Evolutionary conservation across 768 basidiomycete genomes (phyloP), one percentile per base, ranked within the genome.

Genomic region (Panaeolus papilionaceus): DNA sequence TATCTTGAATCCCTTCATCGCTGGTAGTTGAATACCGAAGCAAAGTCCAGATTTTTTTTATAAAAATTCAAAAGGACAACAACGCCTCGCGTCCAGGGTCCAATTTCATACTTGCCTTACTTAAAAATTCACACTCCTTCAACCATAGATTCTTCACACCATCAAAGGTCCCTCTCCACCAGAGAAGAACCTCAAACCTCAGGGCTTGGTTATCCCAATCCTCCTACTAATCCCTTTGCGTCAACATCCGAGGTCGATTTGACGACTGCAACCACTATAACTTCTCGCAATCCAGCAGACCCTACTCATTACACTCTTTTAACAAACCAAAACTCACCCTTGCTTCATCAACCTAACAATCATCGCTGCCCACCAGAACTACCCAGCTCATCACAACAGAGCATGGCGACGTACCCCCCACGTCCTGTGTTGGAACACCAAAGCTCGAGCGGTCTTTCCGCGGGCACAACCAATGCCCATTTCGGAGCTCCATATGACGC

Each of bases 61-160:
- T 7, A 14, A 14, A 40, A 14, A 40, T 18, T 18, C 4, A 9
- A 12, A 44, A 16, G 11, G 11, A 44, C 33, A 18, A 12, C 42
- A 44, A 44, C 39, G 39, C 42, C 47, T 20, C 47, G 7, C n/a
- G n/a, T 20, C 16, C 20, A 49, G 47, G 20, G 23, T 49, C 47
- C 23, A 23, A 49, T 49, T 26, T 20, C 20, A 23, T 23, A 49
- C 47, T 20, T 49, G 23, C 47, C 47, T 20, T 26, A 42, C 26
- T 49, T 49, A 6, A 49, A 8, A 26, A 26, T 49, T 23, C 39
- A 63, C 40, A 42, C 62, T 63, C 62, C n/a, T 62, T 42, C 39
- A 63, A 63, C 62, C 62, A 42, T 40, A 63, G 62, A 63, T 63
- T 63, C 44, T 38, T 63, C 54, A 33, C 54, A 58, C 54, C 54